Base-by-base conservation (phyloP, 257 asterid species). In the Anisodus tanguticus region DNA sequence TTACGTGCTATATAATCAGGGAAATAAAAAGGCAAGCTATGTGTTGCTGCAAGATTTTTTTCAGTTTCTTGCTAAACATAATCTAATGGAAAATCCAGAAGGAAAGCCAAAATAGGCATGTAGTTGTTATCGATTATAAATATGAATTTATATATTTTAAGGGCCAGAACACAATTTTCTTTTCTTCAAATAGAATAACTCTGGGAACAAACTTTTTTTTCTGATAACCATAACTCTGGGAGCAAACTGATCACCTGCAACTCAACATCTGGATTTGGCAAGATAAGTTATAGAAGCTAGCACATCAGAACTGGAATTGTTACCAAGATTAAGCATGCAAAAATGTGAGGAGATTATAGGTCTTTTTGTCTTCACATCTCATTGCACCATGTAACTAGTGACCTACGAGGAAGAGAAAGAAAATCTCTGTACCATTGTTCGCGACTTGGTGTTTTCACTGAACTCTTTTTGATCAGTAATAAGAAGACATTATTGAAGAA, bases 241-340 rank as follows among this genome's bases (percentile, higher is more conserved):
- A 66, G 5, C 72, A 35, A 66, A 31, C 62, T 66, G 47, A 66
- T 66, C n/a, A 66, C 72, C 47, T 66, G 41, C 72, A 12, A 64
- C 72, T 66, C 45, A 66, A 66, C 35, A 31, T 31, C 47, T 66
- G 19, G 47, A 66, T 66, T 66, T 31, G 72, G 47, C 72, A 66
- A 66, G 47, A 66, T 66, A 66, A 31, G 72, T 66, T 35, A 35
- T 66, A 66, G 72, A 66, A 66, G 47, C 47, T 66, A 66, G 72
- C 12, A 31, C 41, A 12, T 31, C 47, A 66, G 39, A 31, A 7
- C 47, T 66, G 47, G 72, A 66, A 31, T 66, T 37, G n/a, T 37
- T 12, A 31, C 47, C 9, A 66, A 31, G n/a, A 66, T 66, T 66
- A 66, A 31, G 72, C 72, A 31, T 31, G 72, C 19, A 31, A 66